Conservation (phyloP, 371 early-diverging fungal genomes). For the Mucor irregularis region DNA sequence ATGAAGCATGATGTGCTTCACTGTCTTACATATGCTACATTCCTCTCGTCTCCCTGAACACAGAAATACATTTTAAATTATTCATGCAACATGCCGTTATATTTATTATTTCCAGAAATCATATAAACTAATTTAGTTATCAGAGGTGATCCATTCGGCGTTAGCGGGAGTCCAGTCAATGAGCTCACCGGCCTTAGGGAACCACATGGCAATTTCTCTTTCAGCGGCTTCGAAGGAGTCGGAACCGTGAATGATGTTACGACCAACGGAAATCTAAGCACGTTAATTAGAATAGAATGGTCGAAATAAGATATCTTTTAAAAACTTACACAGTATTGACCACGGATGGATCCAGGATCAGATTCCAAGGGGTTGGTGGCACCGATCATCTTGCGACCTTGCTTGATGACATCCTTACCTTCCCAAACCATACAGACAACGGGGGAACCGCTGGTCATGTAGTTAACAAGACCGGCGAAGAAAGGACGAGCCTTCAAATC, state of each 20-base stretch:
- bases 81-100: background rate
- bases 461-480: constrained; percentile 83
- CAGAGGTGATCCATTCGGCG: constrained; percentile 43
- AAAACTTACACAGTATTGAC: constrained; percentile 75
- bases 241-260: constrained; percentile 94
- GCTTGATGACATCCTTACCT: constrained; percentile 89
- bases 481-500: constrained; percentile 85
- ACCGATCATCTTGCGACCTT: constrained; percentile 89
- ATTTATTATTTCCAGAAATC: background rate
- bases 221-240: constrained; percentile 91
- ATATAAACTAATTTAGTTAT: constrained; percentile 33
- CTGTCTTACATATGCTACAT: too few species aligned
- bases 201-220: constrained; percentile 92
- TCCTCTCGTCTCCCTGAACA: too few species aligned
- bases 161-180: constrained; percentile 47
- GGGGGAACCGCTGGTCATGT: constrained; percentile 68
- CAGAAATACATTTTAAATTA: too few species aligned
- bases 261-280: constrained; percentile 59
- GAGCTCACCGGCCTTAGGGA: constrained; percentile 67
- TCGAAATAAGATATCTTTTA: constrained; percentile 7
- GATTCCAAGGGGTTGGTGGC: constrained; percentile 82
- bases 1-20: too few species aligned
- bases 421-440: constrained; percentile 85
- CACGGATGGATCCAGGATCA: constrained; percentile 93
- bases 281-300: background rate